A percentile compares a stretch with the other conserved stretches of the same genome.
These are phyloP conservation scores for Camellia japonica DNA, from an alignment of 148 eudicot species.

Conservation along the genomic window DNA sequence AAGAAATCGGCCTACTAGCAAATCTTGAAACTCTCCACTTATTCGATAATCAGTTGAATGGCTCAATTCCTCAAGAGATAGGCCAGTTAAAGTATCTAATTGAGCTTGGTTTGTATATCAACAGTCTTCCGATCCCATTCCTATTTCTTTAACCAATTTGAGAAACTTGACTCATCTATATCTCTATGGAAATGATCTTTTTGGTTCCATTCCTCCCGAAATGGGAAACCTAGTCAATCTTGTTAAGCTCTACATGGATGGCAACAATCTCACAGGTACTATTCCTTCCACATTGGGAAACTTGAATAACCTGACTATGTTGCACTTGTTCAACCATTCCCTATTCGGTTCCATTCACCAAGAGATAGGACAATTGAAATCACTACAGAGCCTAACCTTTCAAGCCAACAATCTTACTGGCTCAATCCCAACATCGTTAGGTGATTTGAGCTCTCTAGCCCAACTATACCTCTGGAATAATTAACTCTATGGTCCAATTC, in stretches of 20 bases:
- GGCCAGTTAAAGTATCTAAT: neutral
- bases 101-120: neutral
- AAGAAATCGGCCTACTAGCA: neutral
- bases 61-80: constrained; percentile 14
- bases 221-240: constrained; percentile 3
- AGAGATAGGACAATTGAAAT: constrained; percentile 31
- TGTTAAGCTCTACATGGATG: neutral
- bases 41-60: neutral
- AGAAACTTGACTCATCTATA: neutral
- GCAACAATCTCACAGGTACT: constrained; percentile 29
- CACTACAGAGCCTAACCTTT: constrained; percentile 23
- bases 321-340: constrained; percentile 29
- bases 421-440: constrained; percentile 27
- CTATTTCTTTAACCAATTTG: neutral
- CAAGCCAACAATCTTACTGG: constrained; percentile 41
- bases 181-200: neutral
- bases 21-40: neutral
- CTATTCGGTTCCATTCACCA: constrained; percentile 31
- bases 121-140: neutral
- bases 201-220: neutral
- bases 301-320: constrained; percentile 23
- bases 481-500: constrained; percentile 26
- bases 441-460: constrained; percentile 5
- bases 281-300: constrained; percentile 36
- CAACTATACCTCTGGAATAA: constrained; percentile 24